Base-by-base conservation (phyloP, 805 yeast species). In the Hanseniaspora lindneri region DNA sequence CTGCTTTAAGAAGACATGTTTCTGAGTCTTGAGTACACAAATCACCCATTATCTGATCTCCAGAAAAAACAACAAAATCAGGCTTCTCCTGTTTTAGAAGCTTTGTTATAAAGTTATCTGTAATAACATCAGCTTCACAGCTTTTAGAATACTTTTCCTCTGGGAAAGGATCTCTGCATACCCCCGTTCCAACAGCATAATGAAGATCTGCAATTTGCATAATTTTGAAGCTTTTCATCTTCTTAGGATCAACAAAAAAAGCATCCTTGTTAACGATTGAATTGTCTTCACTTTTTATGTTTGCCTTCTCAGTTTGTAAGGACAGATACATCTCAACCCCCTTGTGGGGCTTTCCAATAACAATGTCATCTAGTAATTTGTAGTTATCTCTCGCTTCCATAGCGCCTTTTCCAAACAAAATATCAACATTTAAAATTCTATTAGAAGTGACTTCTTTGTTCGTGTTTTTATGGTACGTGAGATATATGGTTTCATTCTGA, bases 181-280 rank as follows among this genome's bases (percentile, higher is more conserved):
- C 62, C 13, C 96, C 96, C 47, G 67, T 72, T 5, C 87, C 88
- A 0, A 95, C 82, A n/a, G 92, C 74, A 60, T 83, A 80, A 64
- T 92, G 98, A 50, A 89, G 67, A 61, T 92, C 97, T 0, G 96
- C 94, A 4, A 89, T 76, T 63, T 92, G 98, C 10, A 86, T 64
- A 36, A 92, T 80, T 61, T 83, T 89, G 64, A 80, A 84, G 48
- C 69, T 73, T 4, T 76, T 77, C 19, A 71, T 58, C 2, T 64
- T 52, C 10, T 64, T 56, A 14, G 71, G 58, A 43, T 66, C 64
- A 36, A 77, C 62, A 6, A 50, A 47, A 2, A 36, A 21, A 1
- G 23, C 19, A 69, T 66, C 29, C 44, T 36, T 40, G 51, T 44
- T 51, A 50, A 13, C 28, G 13, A 30, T 20, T 21, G 44, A 20